phyloP scores from a whole-genome alignment of 257 asterid genomes.

The Perilla frutescens region DNA sequence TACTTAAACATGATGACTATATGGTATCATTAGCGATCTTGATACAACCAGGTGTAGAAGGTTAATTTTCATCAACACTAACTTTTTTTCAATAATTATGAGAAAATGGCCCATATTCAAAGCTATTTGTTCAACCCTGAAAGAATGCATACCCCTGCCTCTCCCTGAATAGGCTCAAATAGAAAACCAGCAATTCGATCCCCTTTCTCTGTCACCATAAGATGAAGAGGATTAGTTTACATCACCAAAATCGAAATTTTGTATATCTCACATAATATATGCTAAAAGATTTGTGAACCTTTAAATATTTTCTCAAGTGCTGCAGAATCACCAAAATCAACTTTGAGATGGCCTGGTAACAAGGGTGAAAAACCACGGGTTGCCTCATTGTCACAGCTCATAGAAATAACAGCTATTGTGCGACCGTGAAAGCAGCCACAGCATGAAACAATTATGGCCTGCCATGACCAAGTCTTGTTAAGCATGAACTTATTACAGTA shows the following conservation, averaged over 20 bases:
- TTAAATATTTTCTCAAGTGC: conserved; percentile 80
- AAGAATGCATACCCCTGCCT: conserved; percentile 89
- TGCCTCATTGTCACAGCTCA: conserved; percentile 99
- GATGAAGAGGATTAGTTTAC: conserved; percentile 32
- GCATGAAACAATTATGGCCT: conserved; percentile 94
- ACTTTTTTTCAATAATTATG: conserved; percentile 9
- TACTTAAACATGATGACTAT: not conserved
- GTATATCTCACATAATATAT: not conserved
- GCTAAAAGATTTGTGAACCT: conserved; percentile 52
- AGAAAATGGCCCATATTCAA: not conserved
- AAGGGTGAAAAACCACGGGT: conserved; percentile 92
- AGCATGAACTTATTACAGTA: conserved; percentile 5
- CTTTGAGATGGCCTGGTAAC: conserved; percentile 85
- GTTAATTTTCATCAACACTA: no score
- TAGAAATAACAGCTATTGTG: conserved; percentile 87
- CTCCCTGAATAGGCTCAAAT: conserved; percentile 99
- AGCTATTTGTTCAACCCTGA: conserved; percentile 27
- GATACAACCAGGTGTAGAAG: not conserved
- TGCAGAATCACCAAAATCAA: conserved; percentile 76
- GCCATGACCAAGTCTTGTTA: conserved; percentile 37
- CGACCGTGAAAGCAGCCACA: conserved; percentile 99
- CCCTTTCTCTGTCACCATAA: conserved; percentile 77
- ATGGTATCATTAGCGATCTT: conserved; percentile 10
- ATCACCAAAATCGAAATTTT: not conserved
- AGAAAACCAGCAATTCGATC: conserved; percentile 89